Evolutionary conservation across 768 basidiomycete genomes (phyloP), one percentile per base, ranked within the genome.

Genomic region (Russula lepida): DNA sequence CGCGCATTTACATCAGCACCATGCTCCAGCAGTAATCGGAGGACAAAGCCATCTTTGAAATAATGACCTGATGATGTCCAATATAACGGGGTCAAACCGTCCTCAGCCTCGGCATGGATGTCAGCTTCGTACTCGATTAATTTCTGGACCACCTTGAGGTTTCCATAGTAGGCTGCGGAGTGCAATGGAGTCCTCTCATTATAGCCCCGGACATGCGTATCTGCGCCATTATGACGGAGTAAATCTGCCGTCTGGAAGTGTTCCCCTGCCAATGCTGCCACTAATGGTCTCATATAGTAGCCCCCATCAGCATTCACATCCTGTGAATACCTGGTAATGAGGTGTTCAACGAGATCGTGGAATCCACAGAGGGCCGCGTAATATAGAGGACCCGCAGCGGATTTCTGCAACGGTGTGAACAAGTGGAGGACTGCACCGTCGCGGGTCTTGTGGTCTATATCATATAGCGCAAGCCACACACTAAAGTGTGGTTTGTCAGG

Each of bases 341-440:
- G 54, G 41, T 21, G 39, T 8, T 30, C 12, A 3, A n/a, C 54
- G 15, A 54, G 39, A 17, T 43, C 39, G 1, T n/a, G 41, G 41
- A 54, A 30, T 30, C 54, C 54, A 30, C 39, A 54, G 2, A 54
- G 27, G 6, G 39, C 27, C 0, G 54, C 39, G 6, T 54, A 54
- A 4, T 54, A 54, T 9, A 54, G 11, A 2, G 54, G 54, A 21
- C 2, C 27, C 1, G 54, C 27, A 0, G 6, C 2, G 4, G 27
- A 11, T 6, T 37, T 11, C n/a, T n/a, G n/a, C n/a, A 1, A 6
- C 32, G n/a, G n/a, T 2, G 0, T 3, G 50, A 23, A 52, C 4
- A n/a, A n/a, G n/a, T 0, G 2, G n/a, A 2, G 11, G 1, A 52
- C 17, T 37, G 4, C 8, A 6, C 1, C 35, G 17, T 0, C 0